These are phyloP conservation scores for Pseudogymnoascus sp. DNA, from an alignment of 2,329 filamentous ascomycete genomes.

Conservation along the genomic window DNA sequence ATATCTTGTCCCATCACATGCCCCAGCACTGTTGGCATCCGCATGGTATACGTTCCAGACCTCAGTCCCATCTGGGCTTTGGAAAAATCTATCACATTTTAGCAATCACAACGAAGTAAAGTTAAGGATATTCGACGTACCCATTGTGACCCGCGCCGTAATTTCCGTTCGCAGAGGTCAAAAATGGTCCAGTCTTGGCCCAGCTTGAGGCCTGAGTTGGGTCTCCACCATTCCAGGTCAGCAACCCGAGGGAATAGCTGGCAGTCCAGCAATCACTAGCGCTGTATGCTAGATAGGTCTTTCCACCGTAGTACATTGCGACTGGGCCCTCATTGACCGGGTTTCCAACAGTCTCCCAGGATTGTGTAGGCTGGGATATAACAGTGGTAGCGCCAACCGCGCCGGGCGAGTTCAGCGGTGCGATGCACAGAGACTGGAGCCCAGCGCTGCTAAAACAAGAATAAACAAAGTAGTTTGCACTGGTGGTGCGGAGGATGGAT, in stretches of 20 bases:
- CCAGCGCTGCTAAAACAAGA: conserved; percentile 42
- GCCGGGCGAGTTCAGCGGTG: conserved; percentile 34
- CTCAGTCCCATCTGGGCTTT: conserved; percentile 46
- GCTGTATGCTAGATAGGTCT: conserved; percentile 47
- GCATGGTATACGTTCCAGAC: conserved; percentile 52
- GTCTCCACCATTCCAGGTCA: conserved; percentile 46
- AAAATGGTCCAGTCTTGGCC: conserved; percentile 46
- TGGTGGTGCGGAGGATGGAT: conserved; percentile 42
- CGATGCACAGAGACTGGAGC: conserved; percentile 36
- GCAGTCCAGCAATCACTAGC: conserved; percentile 51
- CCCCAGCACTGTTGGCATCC: conserved; percentile 40
- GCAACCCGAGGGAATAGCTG: conserved; percentile 45
- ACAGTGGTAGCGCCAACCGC: conserved; percentile 40
- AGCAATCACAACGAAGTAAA: neutral
- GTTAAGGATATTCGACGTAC: conserved; percentile 19
- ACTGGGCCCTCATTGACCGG: conserved; percentile 50
- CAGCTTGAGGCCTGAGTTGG: conserved; percentile 39
- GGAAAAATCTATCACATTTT: conserved; percentile 42
- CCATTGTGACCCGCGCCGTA: conserved; percentile 42
- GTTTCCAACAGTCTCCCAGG: conserved; percentile 43
- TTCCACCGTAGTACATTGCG: conserved; percentile 46
- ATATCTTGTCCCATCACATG: conserved; percentile 47
- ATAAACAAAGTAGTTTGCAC: conserved; percentile 46
- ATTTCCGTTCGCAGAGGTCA: conserved; percentile 48
- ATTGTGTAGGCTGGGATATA: conserved; percentile 43